These are phyloP conservation scores for Candida neerlandica DNA, from an alignment of 1,139 yeast genomes.

Conservation along the genomic window DNA sequence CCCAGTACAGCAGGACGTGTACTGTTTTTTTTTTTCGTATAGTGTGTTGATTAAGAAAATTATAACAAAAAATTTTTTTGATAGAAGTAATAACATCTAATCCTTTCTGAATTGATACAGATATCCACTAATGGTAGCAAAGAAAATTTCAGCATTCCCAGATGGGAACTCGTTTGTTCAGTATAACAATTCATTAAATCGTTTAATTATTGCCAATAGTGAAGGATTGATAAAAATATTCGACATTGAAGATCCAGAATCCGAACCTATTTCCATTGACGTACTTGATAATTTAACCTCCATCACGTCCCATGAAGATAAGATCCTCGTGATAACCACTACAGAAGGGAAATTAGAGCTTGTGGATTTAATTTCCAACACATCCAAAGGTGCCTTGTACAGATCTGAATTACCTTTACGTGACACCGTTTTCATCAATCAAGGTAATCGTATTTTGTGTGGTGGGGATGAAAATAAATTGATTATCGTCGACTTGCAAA, in stretches of 20 bases:
- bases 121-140: constrained; percentile 10
- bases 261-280: constrained; percentile 60
- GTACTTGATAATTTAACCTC: constrained; percentile 46
- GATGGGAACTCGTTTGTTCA: constrained; percentile 51
- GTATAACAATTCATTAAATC: constrained; percentile 33
- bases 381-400: constrained; percentile 29
- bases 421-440: constrained; percentile 66
- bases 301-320: constrained; percentile 25
- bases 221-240: constrained; percentile 56
- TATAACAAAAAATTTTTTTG: not conserved
- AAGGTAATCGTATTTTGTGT: constrained; percentile 66
- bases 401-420: constrained; percentile 66
- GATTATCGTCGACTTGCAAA: constrained; percentile 49
- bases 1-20: not conserved
- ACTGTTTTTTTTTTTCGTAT: not conserved
- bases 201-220: constrained; percentile 53
- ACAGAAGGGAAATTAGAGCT: constrained; percentile 41
- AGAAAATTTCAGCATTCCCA: constrained; percentile 39
- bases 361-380: constrained; percentile 24
- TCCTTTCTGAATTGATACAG: no score
- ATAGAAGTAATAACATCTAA: not conserved
- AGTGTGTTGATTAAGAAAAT: not conserved
- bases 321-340: constrained; percentile 30
- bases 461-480: constrained; percentile 80
- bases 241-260: constrained; percentile 44